Base-by-base conservation (phyloP, 1,284 basidiomycete genomes). In the Sanghuangporus sanghuang region DNA sequence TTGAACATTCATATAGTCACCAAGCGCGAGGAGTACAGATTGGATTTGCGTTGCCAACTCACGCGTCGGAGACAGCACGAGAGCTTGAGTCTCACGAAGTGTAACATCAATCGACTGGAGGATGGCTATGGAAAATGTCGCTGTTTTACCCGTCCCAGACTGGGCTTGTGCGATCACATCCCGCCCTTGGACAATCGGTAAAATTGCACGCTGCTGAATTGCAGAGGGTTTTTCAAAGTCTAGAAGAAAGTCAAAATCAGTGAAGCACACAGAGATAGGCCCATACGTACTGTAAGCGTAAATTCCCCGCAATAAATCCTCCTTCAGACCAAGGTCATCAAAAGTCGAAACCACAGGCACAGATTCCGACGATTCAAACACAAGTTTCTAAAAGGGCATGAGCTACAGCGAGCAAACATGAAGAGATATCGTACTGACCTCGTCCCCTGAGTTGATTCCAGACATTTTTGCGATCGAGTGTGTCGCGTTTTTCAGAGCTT, bases 61-160 rank as follows among this genome's bases (percentile, higher is more conserved):
- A 70, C 95, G 91, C 8, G 96, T 98, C 1, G 95, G 92, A 23
- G 95, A 96, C 49, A 99, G 86, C 52, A 99, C 90, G 57, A 99
- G 89, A 0, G 95, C 97, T 76, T 99, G 97, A 0, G 95, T 97
- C 77, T 98, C 96, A 64, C 96, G 89, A 58, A 98, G 85, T 49
- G 91, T 91, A 46, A 96, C 89, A 76, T 99, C 97, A 84, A 99
- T 98, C 65, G 95, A 93, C 73, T 96, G 94, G 56, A 96, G 86
- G 72, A 94, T 92, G 69, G 93, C 91, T 72, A 96, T 96, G 68
- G 93, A 93, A 77, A 95, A 99, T 3, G 97, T 99, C 6, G 97
- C 97, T 3, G 97, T 99, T 90, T 99, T 99, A 84, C 97, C 97
- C 32, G 97, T 99, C 73, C 97, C 97, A 32, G 96, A 98, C 78